Evolutionary conservation across 129 eudicot genomes (phyloP), one percentile per base, ranked within the genome.

Genomic region (Oenanthe sinensis): DNA sequence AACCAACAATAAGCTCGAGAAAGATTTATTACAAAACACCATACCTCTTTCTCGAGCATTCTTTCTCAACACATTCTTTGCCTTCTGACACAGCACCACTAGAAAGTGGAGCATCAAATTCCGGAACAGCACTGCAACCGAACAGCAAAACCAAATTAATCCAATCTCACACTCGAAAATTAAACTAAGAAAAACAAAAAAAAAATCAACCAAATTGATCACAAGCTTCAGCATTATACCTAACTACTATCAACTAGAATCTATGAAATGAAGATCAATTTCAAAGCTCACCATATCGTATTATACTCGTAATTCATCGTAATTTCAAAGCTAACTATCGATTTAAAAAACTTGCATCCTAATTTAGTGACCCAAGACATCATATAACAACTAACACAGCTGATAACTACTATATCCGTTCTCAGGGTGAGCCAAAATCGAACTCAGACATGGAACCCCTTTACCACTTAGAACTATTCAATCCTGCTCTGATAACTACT

Each of bases 21-120:
- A 30, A 4, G 43, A 42, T 17, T 36, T 19, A 37, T 37, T 20
- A 14, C 20, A 39, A 70, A 70, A 39, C 5, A 65, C 15, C 42
- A 72, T 82, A 93, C 98, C 98, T 93, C 85, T 93, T 91, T 52
- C 83, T 78, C 24, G 91, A 79, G 83, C 87, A 85, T 52, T 85
- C 90, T 75, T 74, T 89, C 70, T 85, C 90, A 6, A 48, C 79
- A 79, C 74, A 80, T 44, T 86, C 97, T 71, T 81, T 82, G 9
- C 79, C 89, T 77, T 50, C 79, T 26, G 80, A 77, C 55, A 78
- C 45, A 76, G 84, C 80, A 76, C 81, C 77, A 74, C 82, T 81
- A 79, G 87, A 40, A 80, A 78, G 81, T 76, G 95, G 81, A 55
- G 81, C 86, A 77, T 88, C 93, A 40, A 80, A 39, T 14, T 81